Base-by-base conservation (phyloP, 2,329 filamentous ascomycete species). In the Aspergillus chevalieri region DNA sequence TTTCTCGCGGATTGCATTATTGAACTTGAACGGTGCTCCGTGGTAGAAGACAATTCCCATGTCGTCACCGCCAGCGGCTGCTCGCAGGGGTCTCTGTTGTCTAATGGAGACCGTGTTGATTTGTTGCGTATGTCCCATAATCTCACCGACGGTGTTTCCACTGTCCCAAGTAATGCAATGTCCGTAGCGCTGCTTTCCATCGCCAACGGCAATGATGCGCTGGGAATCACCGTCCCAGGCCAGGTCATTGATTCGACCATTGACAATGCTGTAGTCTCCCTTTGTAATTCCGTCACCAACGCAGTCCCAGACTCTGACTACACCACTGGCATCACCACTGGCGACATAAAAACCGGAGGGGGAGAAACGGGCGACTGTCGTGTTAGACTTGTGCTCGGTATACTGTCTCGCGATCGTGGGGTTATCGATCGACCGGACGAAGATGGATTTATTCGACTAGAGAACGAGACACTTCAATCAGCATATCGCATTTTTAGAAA, bases 141-240 rank as follows among this genome's bases (percentile, higher is more conserved):
- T 88, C 72, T 97, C 92, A 51, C 93, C 93, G 15, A 97, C 91
- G 45, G 85, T 91, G 74, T 98, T 98, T 56, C 93, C 93, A 65
- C 89, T 94, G 72, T 97, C 93, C 58, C 88, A 89, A 24, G 89
- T 96, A 66, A 97, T 90, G 75, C 89, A 95, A 69, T 92, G 88
- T 12, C 92, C 92, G 67, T 89, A 96, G 49, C 89, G 82, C 74
- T 97, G 90, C 65, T 92, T 91, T 46, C 93, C 93, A 61, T 97
- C 88, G 42, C 93, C 93, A 4, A 98, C 92, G 3, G 92, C 93
- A 63, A 97, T 96, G 65, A 98, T 86, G 45, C 93, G 86, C 75
- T 96, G 91, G 53, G 88, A 95, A 71, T 98, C 93, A 50, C 91
- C 92, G 64, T 97, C 93, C 91, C 93, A 98, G 1, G 90, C 92